Evolutionary conservation across 2,329 filamentous ascomycete genomes (phyloP).

Genomic region (Paraphaeosphaeria sporulosa): DNA sequence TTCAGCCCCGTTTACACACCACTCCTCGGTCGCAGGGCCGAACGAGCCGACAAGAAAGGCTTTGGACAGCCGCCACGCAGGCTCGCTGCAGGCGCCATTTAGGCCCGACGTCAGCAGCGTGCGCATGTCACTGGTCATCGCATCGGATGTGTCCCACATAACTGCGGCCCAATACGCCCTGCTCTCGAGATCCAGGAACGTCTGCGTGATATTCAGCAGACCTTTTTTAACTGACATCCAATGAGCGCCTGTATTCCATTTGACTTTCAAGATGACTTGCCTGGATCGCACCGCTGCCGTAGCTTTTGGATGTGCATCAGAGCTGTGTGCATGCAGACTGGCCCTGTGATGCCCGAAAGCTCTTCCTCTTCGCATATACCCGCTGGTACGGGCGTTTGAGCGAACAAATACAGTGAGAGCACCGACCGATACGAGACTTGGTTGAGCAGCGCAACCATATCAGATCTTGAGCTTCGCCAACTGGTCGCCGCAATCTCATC

Average conservation of each 20-base stretch:
- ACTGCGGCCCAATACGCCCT: constrained; percentile 23
- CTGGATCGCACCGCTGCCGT: constrained; percentile 10
- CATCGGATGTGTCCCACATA: constrained; percentile 18
- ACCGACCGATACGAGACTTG: constrained; percentile 19
- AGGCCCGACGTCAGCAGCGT: constrained; percentile 21
- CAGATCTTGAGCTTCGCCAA: constrained; percentile 19
- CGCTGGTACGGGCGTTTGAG: constrained; percentile 18
- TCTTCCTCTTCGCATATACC: constrained; percentile 20
- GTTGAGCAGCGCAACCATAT: constrained; percentile 24
- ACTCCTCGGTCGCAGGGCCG: not conserved
- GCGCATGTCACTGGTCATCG: constrained; percentile 13
- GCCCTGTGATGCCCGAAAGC: constrained; percentile 15
- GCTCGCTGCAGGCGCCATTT: constrained; percentile 18
- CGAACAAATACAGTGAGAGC: constrained; percentile 19
- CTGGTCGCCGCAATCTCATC: not conserved
- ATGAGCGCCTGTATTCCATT: not conserved
- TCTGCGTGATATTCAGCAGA: not conserved
- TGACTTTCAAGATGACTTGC: not conserved
- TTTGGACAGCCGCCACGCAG: constrained; percentile 17
- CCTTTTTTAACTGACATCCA: not conserved
- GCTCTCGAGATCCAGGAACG: constrained; percentile 18
- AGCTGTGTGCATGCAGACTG: constrained; percentile 20
- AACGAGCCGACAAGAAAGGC: constrained; percentile 19
- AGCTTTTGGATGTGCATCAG: constrained; percentile 21
- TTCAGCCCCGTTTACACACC: not conserved